phyloP scores from a whole-genome alignment of 1,139 yeast species.

The Meyerozyma guilliermondii region DNA sequence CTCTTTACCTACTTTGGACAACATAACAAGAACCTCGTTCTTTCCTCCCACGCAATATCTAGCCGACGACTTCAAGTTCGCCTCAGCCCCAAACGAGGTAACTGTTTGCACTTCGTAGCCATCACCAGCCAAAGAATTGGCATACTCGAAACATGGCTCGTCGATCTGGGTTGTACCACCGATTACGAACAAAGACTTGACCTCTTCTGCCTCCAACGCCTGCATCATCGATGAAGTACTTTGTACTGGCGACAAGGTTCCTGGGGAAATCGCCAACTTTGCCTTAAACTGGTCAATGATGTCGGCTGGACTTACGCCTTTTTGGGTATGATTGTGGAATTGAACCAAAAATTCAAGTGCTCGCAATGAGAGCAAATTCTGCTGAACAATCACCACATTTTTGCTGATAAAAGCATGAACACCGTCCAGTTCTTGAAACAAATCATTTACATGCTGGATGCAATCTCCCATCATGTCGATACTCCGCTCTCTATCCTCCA shows the following conservation, averaged over 20 bases:
- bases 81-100: constrained; percentile 41
- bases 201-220: constrained; percentile 11
- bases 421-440: constrained; percentile 47
- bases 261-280: background rate
- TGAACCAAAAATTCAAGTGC: constrained; percentile 47
- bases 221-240: background rate
- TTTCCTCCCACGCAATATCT: constrained; percentile 69
- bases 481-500: constrained; percentile 64
- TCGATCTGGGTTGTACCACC: constrained; percentile 70
- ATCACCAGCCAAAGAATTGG: constrained; percentile 37
- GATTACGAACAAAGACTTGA: constrained; percentile 48
- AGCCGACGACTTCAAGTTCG: constrained; percentile 54
- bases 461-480: constrained; percentile 75
- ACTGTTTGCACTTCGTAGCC: constrained; percentile 52
- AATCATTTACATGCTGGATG: constrained; percentile 77
- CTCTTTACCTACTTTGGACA: constrained; percentile 19
- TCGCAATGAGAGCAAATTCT: constrained; percentile 44
- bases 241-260: background rate
- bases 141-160: constrained; percentile 64
- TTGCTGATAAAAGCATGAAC: constrained; percentile 77
- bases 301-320: background rate
- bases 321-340: constrained; percentile 19
- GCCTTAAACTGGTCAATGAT: background rate
- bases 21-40: constrained; percentile 62
- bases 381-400: constrained; percentile 65